These are phyloP conservation scores for Fremontodendron californicum DNA, from an alignment of 345 rosid genomes.

Conservation along the genomic window DNA sequence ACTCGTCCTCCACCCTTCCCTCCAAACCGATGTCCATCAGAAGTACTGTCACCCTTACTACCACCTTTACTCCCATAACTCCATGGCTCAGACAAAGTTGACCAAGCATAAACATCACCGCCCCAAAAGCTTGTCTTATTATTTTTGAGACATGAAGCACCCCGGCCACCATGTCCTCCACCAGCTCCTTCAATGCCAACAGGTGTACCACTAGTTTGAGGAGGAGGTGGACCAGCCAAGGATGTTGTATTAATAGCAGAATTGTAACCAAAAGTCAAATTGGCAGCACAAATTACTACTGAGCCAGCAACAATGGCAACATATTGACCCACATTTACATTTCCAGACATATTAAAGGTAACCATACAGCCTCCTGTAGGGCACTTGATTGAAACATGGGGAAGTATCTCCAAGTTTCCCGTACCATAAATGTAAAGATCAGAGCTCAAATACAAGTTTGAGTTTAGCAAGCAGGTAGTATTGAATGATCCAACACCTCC, in stretches of 20 bases:
- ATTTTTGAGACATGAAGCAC: conserved; percentile 79
- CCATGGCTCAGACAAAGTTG: conserved; percentile 77
- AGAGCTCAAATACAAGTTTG: conserved; percentile 56
- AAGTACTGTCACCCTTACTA: conserved; percentile 29
- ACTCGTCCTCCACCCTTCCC: conserved; percentile 96
- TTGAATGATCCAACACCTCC: conserved; percentile 86
- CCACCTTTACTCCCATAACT: conserved; percentile 95
- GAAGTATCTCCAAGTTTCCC: conserved; percentile 74
- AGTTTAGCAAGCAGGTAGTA: conserved; percentile 74
- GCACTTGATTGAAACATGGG: conserved; percentile 62
- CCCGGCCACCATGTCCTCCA: conserved; percentile 99
- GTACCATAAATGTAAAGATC: conserved; percentile 61
- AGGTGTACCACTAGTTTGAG: conserved; percentile 98
- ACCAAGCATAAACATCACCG: conserved; percentile 95
- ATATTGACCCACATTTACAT: conserved; percentile 61
- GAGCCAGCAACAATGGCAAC: conserved; percentile 69
- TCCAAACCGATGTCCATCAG: conserved; percentile 42
- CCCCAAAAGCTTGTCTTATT: conserved; percentile 76
- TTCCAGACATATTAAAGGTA: conserved; percentile 69
- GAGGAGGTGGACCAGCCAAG: conserved; percentile 79
- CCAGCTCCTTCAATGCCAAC: conserved; percentile 81
- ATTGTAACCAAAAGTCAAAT: conserved; percentile 53
- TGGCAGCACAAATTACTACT: conserved; percentile 55
- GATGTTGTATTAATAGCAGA: conserved; percentile 75
- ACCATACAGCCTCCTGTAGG: conserved; percentile 67